Conservation (phyloP, 2,329 filamentous ascomycete species). For the Penicillium olsonii region DNA sequence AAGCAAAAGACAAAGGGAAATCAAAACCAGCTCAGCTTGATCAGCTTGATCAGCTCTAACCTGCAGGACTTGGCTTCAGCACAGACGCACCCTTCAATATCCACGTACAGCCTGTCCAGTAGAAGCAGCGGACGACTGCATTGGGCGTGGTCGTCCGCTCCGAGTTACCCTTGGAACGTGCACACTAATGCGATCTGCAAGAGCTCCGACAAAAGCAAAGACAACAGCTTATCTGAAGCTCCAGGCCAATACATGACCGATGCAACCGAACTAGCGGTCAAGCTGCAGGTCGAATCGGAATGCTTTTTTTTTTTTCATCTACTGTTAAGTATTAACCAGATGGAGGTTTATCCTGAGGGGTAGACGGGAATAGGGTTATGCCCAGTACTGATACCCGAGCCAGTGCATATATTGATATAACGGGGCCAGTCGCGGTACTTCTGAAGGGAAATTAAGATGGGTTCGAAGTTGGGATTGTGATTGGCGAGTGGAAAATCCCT, state of each 20-base stretch:
- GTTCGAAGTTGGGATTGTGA: background rate
- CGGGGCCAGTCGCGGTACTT: background rate
- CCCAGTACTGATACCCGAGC: background rate
- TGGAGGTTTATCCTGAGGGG: background rate
- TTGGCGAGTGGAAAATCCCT: slow-evolving; percentile 13
- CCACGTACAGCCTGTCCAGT: background rate
- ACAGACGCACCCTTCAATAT: slow-evolving; percentile 8
- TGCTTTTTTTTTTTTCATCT: background rate
- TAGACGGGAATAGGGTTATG: background rate
- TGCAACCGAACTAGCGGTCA: slow-evolving; percentile 12
- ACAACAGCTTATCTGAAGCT: slow-evolving; percentile 10
- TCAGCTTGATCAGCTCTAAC: slow-evolving; percentile 9
- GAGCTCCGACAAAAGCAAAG: background rate
- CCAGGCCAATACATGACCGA: background rate
- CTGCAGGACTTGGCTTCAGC: slow-evolving; percentile 10
- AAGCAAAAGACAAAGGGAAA: background rate
- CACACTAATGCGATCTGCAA: background rate
- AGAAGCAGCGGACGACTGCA: background rate
- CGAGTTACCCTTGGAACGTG: background rate
- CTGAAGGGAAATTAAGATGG: slow-evolving; percentile 5
- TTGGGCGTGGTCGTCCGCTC: background rate
- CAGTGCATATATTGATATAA: background rate
- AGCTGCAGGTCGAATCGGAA: slow-evolving; percentile 3
- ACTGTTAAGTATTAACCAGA: background rate
- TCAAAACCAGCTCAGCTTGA: background rate